Evolutionary conservation across 2,329 filamentous ascomycete species (phyloP).

Genomic region (Talaromyces sp.): DNA sequence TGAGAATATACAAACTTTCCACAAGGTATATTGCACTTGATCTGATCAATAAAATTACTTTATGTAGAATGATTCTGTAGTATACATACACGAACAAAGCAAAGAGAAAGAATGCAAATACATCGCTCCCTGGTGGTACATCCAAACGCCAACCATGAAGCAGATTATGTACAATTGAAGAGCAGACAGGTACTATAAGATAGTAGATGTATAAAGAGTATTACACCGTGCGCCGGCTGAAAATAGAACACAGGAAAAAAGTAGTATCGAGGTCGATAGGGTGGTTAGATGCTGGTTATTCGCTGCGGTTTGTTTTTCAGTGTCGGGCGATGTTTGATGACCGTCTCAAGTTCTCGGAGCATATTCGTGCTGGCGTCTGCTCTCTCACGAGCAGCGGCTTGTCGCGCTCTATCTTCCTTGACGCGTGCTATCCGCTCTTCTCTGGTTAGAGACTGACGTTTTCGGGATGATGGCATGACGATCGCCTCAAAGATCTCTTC

Average conservation of each 20-base stretch:
- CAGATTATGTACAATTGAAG: background rate
- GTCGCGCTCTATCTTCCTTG: conserved; percentile 76
- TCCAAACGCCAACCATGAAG: background rate
- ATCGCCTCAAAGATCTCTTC: conserved; percentile 90
- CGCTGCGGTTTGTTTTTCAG: conserved; percentile 37
- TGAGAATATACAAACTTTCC: background rate
- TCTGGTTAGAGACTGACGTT: conserved; percentile 67
- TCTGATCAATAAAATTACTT: background rate
- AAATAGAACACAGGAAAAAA: background rate
- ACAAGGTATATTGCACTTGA: background rate
- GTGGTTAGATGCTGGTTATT: conserved; percentile 42
- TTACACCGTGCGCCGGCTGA: conserved; percentile 1
- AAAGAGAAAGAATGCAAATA: background rate
- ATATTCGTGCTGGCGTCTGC: conserved; percentile 81
- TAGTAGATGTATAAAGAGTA: background rate
- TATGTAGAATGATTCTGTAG: background rate
- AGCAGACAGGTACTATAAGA: background rate
- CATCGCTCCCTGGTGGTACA: background rate
- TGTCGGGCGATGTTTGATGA: conserved; percentile 63
- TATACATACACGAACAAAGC: background rate
- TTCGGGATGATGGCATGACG: conserved; percentile 65
- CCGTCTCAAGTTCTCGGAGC: conserved; percentile 86
- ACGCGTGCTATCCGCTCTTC: conserved; percentile 87
- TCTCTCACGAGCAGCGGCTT: conserved; percentile 68
- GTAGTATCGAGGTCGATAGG: background rate